Evolutionary conservation across 805 yeast genomes (phyloP), one percentile per base, ranked within the genome.

Genomic region (Candida fluviatilis): DNA sequence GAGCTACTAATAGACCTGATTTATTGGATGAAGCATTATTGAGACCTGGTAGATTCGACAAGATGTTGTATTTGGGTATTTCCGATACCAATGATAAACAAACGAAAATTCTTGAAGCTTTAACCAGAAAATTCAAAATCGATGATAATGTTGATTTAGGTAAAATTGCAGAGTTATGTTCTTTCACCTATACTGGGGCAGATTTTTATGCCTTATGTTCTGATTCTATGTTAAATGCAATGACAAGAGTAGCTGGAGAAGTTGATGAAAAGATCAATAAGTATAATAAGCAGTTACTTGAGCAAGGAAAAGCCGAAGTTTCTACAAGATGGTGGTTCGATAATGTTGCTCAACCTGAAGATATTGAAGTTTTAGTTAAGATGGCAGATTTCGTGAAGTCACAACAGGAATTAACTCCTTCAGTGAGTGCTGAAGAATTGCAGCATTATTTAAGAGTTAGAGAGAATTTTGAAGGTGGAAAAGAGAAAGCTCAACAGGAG

Each of bases 1-100:
- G 99, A n/a, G 99, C 99, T 4, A 93, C 99, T 0, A 93, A 93
- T 53, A 74, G 99, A 51, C 99, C 99, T 0, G 99, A 93, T 65
- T 66, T 93, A 45, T 68, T 93, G 31, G 99, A 93, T 56, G 97
- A 91, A 57, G 97, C 98, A 0, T 69, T 93, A 34, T 64, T 93
- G 40, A 76, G 99, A 56, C 96, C 96, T 0, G 96, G 96, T 2
- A 73, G 99, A 56, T 93, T 93, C 56, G 99, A 93, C 60, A 93
- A 90, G 60, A 79, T 93, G 90, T 69, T 93, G 35, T 93, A 93
- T 53, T 67, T 93, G 39, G 99, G 99, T 5, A 87, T 93, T 16
- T 77, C 95, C 1, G 97, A 91, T 51, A 86, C 96, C 0, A 80
- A 87, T 55, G 90, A 82, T 5, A 89, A 91, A 54, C 98, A 93